A percentile compares a stretch with the other conserved stretches of the same genome.
These are phyloP conservation scores for Schwanniomyces yamadae DNA, from an alignment of 805 yeast genomes.

Conservation along the genomic window DNA sequence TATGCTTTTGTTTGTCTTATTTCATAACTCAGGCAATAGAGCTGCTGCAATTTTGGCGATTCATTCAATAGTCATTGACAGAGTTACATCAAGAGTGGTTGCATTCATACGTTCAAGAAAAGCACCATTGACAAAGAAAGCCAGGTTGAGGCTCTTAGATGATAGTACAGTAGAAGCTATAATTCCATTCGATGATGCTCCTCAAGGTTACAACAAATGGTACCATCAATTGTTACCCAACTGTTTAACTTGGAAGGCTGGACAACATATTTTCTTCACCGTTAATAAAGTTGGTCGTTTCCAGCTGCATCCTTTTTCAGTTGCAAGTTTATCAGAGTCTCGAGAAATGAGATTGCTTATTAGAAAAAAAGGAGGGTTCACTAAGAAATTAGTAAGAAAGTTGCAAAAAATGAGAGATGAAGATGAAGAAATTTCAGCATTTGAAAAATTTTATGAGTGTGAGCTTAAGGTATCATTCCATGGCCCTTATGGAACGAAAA, in stretches of 20 bases:
- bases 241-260: conserved; percentile 46
- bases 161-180: conserved; percentile 39
- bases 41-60: conserved; percentile 40
- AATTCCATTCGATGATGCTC: conserved; percentile 23
- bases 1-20: conserved; percentile 41
- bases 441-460: conserved; percentile 3
- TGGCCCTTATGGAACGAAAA: conserved; percentile 49
- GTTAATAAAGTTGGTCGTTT: conserved; percentile 36
- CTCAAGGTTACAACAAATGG: conserved; percentile 21
- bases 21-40: conserved; percentile 38
- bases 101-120: conserved; percentile 30
- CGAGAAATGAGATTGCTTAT: conserved; percentile 42
- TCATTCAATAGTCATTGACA: conserved; percentile 43
- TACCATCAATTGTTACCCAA: conserved; percentile 30
- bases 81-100: conserved; percentile 30
- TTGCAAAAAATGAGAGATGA: conserved; percentile 19
- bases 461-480: conserved; percentile 36
- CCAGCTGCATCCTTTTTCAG: conserved; percentile 51
- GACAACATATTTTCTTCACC: conserved; percentile 46
- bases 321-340: conserved; percentile 36
- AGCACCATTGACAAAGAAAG: conserved; percentile 38
- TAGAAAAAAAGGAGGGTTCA: conserved; percentile 43
- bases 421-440: conserved; percentile 7
- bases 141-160: conserved; percentile 40
- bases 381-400: conserved; percentile 32